Base-by-base conservation (phyloP, 331 rosid species). In the Pyracantha coccinea region DNA sequence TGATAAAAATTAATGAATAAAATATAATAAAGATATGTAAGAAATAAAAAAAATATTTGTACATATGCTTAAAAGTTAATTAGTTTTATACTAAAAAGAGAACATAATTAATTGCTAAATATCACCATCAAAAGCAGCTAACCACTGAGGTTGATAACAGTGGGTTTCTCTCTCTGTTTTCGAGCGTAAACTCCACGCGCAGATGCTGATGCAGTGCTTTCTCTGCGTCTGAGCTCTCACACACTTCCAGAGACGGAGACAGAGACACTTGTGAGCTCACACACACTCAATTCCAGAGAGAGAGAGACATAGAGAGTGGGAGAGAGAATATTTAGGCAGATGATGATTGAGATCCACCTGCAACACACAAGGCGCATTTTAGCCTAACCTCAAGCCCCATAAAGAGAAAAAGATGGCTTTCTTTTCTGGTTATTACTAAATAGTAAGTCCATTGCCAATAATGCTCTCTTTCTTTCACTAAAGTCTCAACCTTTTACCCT, bases 311-410 rank as follows among this genome's bases (percentile, higher is more conserved):
- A 24, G 58, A 23, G 6, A 25, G 33, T 2, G 32, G 5, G 32
- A 33, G 44, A 47, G 41, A 80, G 66, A 70, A 53, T 60, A 70
- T 25, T 73, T 75, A 75, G 84, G 79, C 72, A 65, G 75, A 61
- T 71, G 80, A 17, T 35, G 21, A 62, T 24, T 11, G 28, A 17
- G 14, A 55, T 55, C 75, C 75, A 78, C 82, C 84, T 73, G 72
- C 88, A 60, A 76, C 79, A 65, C 76, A 58, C 15, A 0, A 38
- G 67, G 81, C 80, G 86, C 90, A 86, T 84, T 81, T 70, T 82
- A 75, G 86, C 86, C 82, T 71, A 66, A 82, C 89, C 73, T 73
- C 83, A 83, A 78, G 72, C 45, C 20, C 57, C 38, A 9, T 19
- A 19, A 4, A 79, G 69, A 79, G 27, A 75, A 57, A 55, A 5